Base-by-base conservation (phyloP, 768 basidiomycete genomes). In the Rhodosporidiobolus sp. region DNA sequence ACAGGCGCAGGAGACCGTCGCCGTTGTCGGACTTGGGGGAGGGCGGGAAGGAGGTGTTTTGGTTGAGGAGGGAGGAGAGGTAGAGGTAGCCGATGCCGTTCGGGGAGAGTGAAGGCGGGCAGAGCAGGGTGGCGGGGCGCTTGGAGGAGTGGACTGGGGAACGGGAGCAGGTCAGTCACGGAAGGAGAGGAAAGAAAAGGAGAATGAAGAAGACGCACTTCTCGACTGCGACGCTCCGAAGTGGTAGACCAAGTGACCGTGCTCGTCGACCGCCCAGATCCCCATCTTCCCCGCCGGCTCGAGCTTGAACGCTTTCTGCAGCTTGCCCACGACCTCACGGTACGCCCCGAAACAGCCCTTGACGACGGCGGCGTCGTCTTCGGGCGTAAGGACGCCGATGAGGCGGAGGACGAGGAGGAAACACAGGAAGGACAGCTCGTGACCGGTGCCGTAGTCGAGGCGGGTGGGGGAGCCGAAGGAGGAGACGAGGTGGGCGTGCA, bases 281-380 rank as follows among this genome's bases (percentile, higher is more conserved):
- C 96, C 96, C 79, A 97, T 94, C 73, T 91, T 94, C 14, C 96
- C 96, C 4, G 96, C 96, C 10, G 94, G 94, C 81, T 97, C 95
- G 17, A 99, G 87, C 60, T 85, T 87, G 80, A 97, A 99, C 45
- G 87, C 86, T 73, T 93, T 90, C 80, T 97, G 94, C 24, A 97
- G 84, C 67, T 85, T 86, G 87, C 91, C 94, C 73, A 89, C 82
- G 46, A 97, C 84, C 46, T 85, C 84, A 54, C 94, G 82, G 80
- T 99, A 99, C 55, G 89, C 87, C 35, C 86, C 79, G 76, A 91
- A 92, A 20, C 92, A 83, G n/a, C 76, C 79, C n/a, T 90, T 81
- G 22, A 86, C 84, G 30, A 87, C 67, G 12, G 88, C 86, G 78
- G 92, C 90, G 77, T 91, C 86, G 20, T 85, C 83, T 63, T 85